Conservation (phyloP, 106 monocot genomes). For the Dendrobium nobile region DNA sequence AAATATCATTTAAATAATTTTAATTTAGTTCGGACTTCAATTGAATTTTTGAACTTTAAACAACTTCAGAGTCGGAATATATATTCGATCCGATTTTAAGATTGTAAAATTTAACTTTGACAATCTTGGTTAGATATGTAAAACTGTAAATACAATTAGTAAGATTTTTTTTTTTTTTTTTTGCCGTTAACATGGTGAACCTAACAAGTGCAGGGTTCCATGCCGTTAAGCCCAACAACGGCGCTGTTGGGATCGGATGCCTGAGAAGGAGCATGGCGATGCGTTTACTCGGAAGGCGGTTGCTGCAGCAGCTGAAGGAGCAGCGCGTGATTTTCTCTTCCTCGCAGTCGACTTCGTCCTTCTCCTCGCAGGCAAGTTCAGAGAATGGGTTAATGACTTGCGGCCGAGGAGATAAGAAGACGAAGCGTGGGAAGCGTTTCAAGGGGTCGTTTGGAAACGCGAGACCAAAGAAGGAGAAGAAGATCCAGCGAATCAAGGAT, state of each 20-base stretch:
- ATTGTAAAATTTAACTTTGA: too few relatives aligned
- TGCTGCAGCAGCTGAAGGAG: slow-evolving; percentile 22
- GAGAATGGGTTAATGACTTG: slow-evolving; percentile 29
- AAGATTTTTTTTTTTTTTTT: too few relatives aligned
- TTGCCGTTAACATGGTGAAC: too few relatives aligned
- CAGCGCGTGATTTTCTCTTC: neutral
- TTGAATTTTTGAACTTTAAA: too few relatives aligned
- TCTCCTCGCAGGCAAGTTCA: neutral
- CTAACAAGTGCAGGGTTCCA: too few relatives aligned
- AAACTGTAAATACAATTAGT: too few relatives aligned
- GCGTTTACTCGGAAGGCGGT: slow-evolving; percentile 27
- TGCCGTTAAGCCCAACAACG: neutral
- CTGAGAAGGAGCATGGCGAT: neutral
- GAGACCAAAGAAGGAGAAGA: slow-evolving; percentile 80
- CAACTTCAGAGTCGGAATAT: too few relatives aligned
- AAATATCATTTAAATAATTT: too few relatives aligned
- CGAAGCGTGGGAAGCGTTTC: slow-evolving; percentile 91
- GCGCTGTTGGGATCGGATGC: neutral
- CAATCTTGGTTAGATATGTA: too few relatives aligned
- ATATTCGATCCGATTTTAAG: too few relatives aligned
- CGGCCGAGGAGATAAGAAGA: slow-evolving; percentile 90
- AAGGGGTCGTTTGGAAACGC: slow-evolving; percentile 84
- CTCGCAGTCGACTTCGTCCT: neutral
- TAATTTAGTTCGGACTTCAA: too few relatives aligned
- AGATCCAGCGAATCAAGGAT: slow-evolving; percentile 91